Evolutionary conservation across 1,139 yeast genomes (phyloP).

Genomic region (Candida sp.): DNA sequence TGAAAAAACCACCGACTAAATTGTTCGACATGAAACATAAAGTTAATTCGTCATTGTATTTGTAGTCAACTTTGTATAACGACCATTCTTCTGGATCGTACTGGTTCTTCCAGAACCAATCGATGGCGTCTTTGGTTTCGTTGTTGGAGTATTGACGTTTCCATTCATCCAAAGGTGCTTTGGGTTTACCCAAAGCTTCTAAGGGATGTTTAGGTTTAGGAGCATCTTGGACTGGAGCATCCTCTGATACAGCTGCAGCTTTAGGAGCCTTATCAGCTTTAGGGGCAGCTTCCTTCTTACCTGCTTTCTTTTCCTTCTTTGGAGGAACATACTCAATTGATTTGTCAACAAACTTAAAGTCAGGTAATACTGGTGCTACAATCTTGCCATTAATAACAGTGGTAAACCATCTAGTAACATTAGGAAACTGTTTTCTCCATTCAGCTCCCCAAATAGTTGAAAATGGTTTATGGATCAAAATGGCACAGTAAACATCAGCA

Average conservation of each 20-base stretch:
- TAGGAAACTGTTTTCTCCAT: constrained; percentile 78
- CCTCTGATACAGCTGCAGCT: constrained; percentile 37
- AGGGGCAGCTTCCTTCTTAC: constrained; percentile 11
- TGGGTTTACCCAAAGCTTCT: constrained; percentile 75
- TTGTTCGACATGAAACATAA: constrained; percentile 98
- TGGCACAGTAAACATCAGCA: constrained; percentile 78
- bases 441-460: constrained; percentile 64
- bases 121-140: constrained; percentile 96
- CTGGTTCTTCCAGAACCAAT: constrained; percentile 96
- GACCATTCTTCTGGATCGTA: constrained; percentile 94
- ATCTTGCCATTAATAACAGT: constrained; percentile 61
- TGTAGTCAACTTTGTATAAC: constrained; percentile 92
- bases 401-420: constrained; percentile 80
- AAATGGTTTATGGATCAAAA: constrained; percentile 63
- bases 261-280: constrained; percentile 18
- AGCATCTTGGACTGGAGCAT: constrained; percentile 34
- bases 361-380: constrained; percentile 39
- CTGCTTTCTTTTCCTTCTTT: constrained; percentile 67
- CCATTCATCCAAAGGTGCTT: constrained; percentile 84
- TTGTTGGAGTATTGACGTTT: constrained; percentile 97
- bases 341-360: constrained; percentile 59
- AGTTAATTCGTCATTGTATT: constrained; percentile 97
- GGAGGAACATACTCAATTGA: constrained; percentile 72
- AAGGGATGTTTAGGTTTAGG: constrained; percentile 92
- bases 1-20: constrained; percentile 98